phyloP scores from a whole-genome alignment of 2,329 filamentous ascomycete species.

The Clonostachys sp. region DNA sequence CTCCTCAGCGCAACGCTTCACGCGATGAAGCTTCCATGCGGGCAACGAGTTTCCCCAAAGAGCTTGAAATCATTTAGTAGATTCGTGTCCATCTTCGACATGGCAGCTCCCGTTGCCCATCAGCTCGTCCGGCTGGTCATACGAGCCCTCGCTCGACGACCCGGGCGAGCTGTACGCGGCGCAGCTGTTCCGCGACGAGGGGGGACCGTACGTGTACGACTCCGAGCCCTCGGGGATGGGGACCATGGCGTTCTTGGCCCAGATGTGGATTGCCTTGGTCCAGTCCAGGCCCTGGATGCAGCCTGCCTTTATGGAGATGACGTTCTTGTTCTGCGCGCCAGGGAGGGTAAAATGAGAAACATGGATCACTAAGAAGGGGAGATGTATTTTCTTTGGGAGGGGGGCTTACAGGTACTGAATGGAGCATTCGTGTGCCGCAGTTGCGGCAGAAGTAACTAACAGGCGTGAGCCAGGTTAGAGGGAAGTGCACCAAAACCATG shows the following conservation, averaged over 20 bases:
- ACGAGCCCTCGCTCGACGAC: constrained; percentile 28
- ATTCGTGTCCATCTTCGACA: too few relatives aligned
- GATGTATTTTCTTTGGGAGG: not conserved
- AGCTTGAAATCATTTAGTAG: too few relatives aligned
- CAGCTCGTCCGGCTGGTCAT: constrained; percentile 40
- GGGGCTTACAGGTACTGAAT: constrained; percentile 48
- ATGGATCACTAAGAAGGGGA: not conserved
- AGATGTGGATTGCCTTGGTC: constrained; percentile 59
- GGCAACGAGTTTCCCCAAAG: too few relatives aligned
- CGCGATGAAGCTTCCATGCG: too few relatives aligned
- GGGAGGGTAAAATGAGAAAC: not conserved
- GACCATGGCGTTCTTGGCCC: constrained; percentile 63
- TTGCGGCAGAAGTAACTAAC: constrained; percentile 59
- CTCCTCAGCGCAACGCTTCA: too few relatives aligned
- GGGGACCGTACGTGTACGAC: constrained; percentile 39
- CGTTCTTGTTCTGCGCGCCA: constrained; percentile 43
- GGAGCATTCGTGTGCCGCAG: constrained; percentile 63
- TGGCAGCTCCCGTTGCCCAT: constrained; percentile 23
- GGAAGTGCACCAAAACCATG: too few relatives aligned
- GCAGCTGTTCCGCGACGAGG: too few relatives aligned
- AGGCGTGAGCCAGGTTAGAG: too few relatives aligned
- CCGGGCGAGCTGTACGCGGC: too few relatives aligned
- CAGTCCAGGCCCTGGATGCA: constrained; percentile 61
- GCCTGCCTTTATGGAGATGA: constrained; percentile 63
- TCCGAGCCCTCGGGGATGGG: constrained; percentile 63